Evolutionary conservation across 2,329 filamentous ascomycete species (phyloP), one percentile per base, ranked within the genome.

Genomic region (Neopestalotiopsis sp.): DNA sequence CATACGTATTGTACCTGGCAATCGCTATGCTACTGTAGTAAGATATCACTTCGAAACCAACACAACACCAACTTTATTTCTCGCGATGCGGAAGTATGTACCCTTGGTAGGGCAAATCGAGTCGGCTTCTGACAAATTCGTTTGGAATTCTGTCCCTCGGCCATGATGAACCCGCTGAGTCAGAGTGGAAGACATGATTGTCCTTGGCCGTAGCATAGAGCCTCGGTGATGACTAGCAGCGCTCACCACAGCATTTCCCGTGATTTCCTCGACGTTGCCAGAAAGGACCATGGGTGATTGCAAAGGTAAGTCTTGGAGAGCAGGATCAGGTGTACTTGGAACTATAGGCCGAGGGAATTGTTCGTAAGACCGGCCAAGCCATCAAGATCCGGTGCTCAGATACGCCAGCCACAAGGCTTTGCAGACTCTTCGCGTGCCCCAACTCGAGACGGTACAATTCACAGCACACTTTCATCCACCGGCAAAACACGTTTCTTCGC

Each of bases 11-110:
- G 14, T 49, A 49, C 42, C 42, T 49, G n/a, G 45, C n/a, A 7
- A 52, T 20, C 20, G n/a, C 24, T 28, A 28, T 28, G 45, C n/a
- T 20, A 52, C 45, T 7, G 45, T 20, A 52, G 45, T 20, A 52
- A 17, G 20, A n/a, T 20, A 52, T 52, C 45, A n/a, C 17, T 52
- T 52, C 45, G 17, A 52, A 52, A 52, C 17, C 45, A 52, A 52
- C 45, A 52, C 17, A 20, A 52, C 14, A 20, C 17, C 45, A 52
- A 52, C 17, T 52, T 20, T n/a, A 52, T n/a, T 52, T 52, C 45
- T 52, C 45, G 45, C n/a, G 45, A 52, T 52, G n/a, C 45, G 45
- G n/a, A 52, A 52, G 45, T 20, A 52, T 52, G 45, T 52, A 52
- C 20, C 45, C 45, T 20, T 52, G 34, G 10, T 38, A 38, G 10